These are phyloP conservation scores for Passiflora organensis DNA, from an alignment of 345 rosid species.

Conservation along the genomic window DNA sequence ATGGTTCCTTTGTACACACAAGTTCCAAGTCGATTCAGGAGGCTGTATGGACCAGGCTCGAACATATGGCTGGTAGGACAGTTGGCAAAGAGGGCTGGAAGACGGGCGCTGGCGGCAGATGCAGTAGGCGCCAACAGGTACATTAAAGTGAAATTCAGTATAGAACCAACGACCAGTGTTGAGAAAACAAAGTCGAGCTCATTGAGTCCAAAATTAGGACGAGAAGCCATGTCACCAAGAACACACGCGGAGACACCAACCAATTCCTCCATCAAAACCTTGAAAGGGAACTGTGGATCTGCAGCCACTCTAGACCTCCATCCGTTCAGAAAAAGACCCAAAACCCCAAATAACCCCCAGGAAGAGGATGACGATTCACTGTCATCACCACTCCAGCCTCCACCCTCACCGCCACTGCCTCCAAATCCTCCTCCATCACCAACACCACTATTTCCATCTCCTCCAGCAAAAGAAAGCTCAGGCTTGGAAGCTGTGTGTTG, in stretches of 20 bases:
- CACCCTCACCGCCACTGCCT: background rate
- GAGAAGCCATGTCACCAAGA: constrained; percentile 95
- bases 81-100: constrained; percentile 68
- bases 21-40: constrained; percentile 65
- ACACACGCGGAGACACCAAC: constrained; percentile 88
- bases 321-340: constrained; percentile 64
- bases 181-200: constrained; percentile 97
- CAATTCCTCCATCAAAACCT: constrained; percentile 90
- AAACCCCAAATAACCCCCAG: constrained; percentile 35
- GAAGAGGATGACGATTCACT: constrained; percentile 25
- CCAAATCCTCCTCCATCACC: background rate
- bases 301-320: constrained; percentile 94
- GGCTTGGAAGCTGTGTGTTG: background rate
- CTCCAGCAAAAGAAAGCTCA: constrained; percentile 8
- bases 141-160: constrained; percentile 87
- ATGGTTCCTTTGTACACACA: constrained; percentile 74
- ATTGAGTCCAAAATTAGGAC: constrained; percentile 92
- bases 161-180: constrained; percentile 78
- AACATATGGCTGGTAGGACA: constrained; percentile 92
- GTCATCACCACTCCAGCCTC: constrained; percentile 8
- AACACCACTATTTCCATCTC: constrained; percentile 7
- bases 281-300: constrained; percentile 91
- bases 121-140: constrained; percentile 81
- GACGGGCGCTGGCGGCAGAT: constrained; percentile 32
- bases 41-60: constrained; percentile 57